Conservation (phyloP, 2,329 filamentous ascomycete genomes). For the Epichloe festucae region DNA sequence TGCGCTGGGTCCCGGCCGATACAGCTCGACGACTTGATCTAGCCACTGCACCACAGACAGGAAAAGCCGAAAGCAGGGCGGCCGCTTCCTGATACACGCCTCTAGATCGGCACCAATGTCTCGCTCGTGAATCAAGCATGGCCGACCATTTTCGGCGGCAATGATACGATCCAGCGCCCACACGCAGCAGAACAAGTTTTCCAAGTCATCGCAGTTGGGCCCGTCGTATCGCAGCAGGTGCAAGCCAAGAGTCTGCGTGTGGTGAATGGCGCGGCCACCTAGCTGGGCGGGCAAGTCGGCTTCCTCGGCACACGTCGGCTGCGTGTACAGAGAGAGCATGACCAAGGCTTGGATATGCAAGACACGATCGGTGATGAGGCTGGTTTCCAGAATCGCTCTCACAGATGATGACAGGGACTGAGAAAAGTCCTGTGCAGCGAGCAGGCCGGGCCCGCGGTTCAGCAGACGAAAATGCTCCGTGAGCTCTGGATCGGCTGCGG, state of each 20-base stretch:
- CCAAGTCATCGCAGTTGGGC: slow-evolving; percentile 27
- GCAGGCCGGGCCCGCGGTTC: slow-evolving; percentile 23
- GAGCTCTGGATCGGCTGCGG: slow-evolving; percentile 35
- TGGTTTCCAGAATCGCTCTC: slow-evolving; percentile 37
- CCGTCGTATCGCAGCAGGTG: slow-evolving; percentile 34
- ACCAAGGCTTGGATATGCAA: slow-evolving; percentile 40
- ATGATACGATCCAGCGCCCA: slow-evolving; percentile 50
- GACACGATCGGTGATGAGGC: slow-evolving; percentile 39
- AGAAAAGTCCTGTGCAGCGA: slow-evolving; percentile 35
- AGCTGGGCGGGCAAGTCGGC: slow-evolving; percentile 41
- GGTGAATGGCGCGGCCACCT: slow-evolving; percentile 40
- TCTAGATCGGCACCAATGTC: slow-evolving; percentile 44
- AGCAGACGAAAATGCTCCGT: slow-evolving; percentile 30
- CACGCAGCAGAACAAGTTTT: slow-evolving; percentile 42
- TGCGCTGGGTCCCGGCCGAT: slow-evolving; percentile 37
- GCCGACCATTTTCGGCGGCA: slow-evolving; percentile 45
- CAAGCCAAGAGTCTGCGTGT: slow-evolving; percentile 41
- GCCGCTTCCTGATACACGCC: slow-evolving; percentile 35
- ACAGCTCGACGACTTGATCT: slow-evolving; percentile 46
- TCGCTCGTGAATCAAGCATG: slow-evolving; percentile 45
- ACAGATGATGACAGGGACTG: slow-evolving; percentile 34
- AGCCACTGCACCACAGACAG: slow-evolving; percentile 41
- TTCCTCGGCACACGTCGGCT: slow-evolving; percentile 39
- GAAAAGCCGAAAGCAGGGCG: slow-evolving; percentile 43
- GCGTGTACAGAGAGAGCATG: slow-evolving; percentile 46